Base-by-base conservation (phyloP, 805 yeast genomes). In the Yarrowia yakushimensis region DNA sequence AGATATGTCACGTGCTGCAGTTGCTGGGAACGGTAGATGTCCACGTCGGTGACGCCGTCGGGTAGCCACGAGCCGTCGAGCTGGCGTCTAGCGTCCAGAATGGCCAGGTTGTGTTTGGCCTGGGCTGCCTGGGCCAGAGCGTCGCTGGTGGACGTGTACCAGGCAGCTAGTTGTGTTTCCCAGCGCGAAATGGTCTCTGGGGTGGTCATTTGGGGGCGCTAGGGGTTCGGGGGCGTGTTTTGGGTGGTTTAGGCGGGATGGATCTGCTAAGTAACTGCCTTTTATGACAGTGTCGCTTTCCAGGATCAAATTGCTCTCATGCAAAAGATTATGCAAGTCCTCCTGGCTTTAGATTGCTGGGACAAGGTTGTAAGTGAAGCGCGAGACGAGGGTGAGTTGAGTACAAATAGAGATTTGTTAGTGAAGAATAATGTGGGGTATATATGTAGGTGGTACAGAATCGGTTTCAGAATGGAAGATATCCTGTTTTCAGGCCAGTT, bases 1-100 rank as follows among this genome's bases (percentile, higher is more conserved):
- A 34, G 22, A 25, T 52, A 52, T 33, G 34, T 25, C 17, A 36
- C 28, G 3, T 34, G 30, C 17, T 52, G 11, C 15, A 10, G 12
- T 13, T 52, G 43, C 22, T 36, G 31, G 13, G 43, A 4, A 2
- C 59, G 43, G 43, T 52, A 52, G 23, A 10, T 18, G 28, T 52
- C 59, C 5, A 52, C 33, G 18, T 52, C 59, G 2, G 59, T 17
- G 17, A 52, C 59, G 6, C 43, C 42, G 4, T 52, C 59, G 12
- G 59, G 59, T 8, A 52, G 43, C 59, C 59, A 52, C 17, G 59
- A 52, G 23, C 28, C 31, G 17, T 52, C 59, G 12, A 52, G 42
- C 25, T 36, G 59, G 15, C 59, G 42, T 36, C 12, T 23, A 8
- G 59, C 59, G 31, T 36, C 43, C 43, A 36, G 25, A 10, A 52